phyloP scores from a whole-genome alignment of 2,329 filamentous ascomycete species.

The Pestalotiopsis sp. region DNA sequence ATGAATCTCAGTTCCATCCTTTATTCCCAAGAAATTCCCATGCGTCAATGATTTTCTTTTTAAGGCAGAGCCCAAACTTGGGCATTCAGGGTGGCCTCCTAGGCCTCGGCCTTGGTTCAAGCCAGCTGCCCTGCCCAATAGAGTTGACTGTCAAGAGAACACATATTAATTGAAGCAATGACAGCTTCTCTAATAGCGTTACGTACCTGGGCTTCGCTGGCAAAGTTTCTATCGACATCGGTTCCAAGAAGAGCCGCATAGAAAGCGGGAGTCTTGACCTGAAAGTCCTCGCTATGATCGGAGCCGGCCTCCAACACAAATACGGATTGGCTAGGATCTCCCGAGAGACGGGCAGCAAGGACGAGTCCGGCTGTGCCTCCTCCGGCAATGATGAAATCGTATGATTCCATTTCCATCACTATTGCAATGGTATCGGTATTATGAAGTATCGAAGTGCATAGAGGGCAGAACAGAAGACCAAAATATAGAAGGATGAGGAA shows the following conservation, averaged over 20 bases:
- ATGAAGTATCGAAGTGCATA: no score
- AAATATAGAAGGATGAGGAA: no score
- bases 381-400: conserved; percentile 13
- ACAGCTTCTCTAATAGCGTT: no score
- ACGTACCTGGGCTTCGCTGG: not conserved
- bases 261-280: not conserved
- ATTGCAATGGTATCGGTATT: no score
- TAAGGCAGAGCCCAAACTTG: not conserved
- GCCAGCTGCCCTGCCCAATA: not conserved
- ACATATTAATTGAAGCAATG: not conserved
- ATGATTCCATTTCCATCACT: no score
- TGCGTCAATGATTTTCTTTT: not conserved
- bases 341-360: conserved; percentile 14
- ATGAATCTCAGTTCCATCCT: no score
- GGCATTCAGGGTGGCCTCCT: not conserved
- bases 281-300: not conserved
- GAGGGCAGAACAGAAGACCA: no score
- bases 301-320: not conserved
- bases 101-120: not conserved
- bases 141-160: not conserved
- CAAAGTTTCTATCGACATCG: not conserved
- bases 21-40: not conserved
- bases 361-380: conserved; percentile 15
- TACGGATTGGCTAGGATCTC: not conserved
- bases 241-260: not conserved